Evolutionary conservation across 2,329 filamentous ascomycete genomes (phyloP), one percentile per base, ranked within the genome.

Genomic region (Alternaria postmessia): DNA sequence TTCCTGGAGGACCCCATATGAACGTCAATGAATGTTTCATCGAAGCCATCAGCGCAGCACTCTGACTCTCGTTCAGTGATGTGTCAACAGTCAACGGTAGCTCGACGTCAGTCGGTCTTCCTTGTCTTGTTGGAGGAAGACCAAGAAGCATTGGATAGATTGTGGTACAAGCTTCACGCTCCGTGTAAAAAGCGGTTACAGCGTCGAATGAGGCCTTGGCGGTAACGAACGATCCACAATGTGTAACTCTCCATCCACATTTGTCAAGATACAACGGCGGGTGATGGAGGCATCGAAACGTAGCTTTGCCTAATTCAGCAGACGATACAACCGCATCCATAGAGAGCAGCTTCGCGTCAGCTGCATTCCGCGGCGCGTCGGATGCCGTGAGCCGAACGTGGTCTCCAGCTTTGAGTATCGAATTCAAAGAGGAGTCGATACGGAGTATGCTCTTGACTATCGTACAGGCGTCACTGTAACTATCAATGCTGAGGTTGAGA

Each of bases 1-100:
- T 82, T 4, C 81, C 82, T 1, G 81, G 81, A 12, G 81, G 80
- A 0, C 80, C 81, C 80, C 81, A 82, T 3, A 83, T 70, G 44
- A 78, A 81, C 3, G 77, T 77, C 3, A 83, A 61, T 5, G 71
- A 66, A 47, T 72, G 63, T 1, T 44, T 67, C 30, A 81, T 60
- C 3, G 79, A 63, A 28, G 68, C 72, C 26, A 53, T 30, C 2
- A 81, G 68, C 6, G 79, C 79, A 7, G 64, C 56, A 49, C 75
- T 78, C 52, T 81, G 78, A 54, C 76, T 78, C 38, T 63, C 56
- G 55, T 80, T 81, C 24, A 79, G 67, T 9, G 59, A 47, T 18
- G 67, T 39, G 22, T 57, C 54, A 26, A 20, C 16, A 2, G 48
- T 34, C 11, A 16, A 34, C 12, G 32, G 32, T 5, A 71, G 53